Conservation (phyloP, 2,329 filamentous ascomycete genomes). For the Cladobotryum protrusum region DNA sequence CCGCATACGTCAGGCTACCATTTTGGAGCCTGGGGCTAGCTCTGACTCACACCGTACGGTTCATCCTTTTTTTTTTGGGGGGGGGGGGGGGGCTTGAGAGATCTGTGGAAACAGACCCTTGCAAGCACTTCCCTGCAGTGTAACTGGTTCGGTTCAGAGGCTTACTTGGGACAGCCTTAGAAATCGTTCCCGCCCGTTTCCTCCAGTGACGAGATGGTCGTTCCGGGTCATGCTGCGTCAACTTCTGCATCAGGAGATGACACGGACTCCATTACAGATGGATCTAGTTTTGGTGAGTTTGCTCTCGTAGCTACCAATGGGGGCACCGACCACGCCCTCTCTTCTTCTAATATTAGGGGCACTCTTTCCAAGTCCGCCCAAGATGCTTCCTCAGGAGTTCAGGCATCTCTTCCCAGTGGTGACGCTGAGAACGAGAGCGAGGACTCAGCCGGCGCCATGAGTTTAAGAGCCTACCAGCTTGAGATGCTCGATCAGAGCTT, state of each 20-base stretch:
- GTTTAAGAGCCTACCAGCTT: conserved; percentile 59
- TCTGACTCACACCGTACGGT: not conserved
- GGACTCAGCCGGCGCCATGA: conserved; percentile 25
- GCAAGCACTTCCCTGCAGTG: not conserved
- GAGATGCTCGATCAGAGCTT: conserved; percentile 71
- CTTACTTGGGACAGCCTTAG: not conserved
- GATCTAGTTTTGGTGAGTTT: too few relatives aligned
- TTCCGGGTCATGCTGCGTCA: not conserved
- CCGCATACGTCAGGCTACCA: conserved; percentile 7
- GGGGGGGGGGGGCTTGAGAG: too few relatives aligned
- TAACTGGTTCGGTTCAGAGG: not conserved
- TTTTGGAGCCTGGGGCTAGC: conserved; percentile 3
- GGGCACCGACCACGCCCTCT: not conserved
- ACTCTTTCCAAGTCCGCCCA: conserved; percentile 8
- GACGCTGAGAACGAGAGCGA: conserved; percentile 6
- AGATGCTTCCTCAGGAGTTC: conserved; percentile 2
- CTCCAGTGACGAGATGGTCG: not conserved
- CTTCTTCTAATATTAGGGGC: conserved; percentile 3
- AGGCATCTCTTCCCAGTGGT: conserved; percentile 3
- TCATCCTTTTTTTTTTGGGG: too few relatives aligned
- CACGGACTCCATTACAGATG: too few relatives aligned
- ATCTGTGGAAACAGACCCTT: too few relatives aligned
- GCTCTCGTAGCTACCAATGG: too few relatives aligned
- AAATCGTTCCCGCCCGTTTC: not conserved
- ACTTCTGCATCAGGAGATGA: not conserved